Evolutionary conservation across 805 yeast genomes (phyloP), one percentile per base, ranked within the genome.

Genomic region (Wickerhamomyces hampshirensis): DNA sequence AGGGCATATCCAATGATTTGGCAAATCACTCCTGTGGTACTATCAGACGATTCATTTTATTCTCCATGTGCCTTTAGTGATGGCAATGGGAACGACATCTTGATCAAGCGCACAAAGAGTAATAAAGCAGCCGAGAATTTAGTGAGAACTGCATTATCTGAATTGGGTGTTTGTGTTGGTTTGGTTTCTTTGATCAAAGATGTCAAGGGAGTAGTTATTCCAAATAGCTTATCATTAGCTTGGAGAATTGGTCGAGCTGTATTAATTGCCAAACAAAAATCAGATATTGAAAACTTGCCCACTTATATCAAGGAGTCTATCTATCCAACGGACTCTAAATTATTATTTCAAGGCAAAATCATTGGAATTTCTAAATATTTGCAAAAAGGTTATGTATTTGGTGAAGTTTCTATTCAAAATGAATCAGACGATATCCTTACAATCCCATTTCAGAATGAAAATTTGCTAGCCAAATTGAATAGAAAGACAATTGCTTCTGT

Each of bases 371-470:
- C 66, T 39, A 58, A 63, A 35, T 63, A 58, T 31, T 43, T 70
- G 6, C 47, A 48, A 37, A 67, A 66, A 37, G 75, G 74, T 3
- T 69, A 68, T 44, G 62, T 59, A 9, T 69, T 62, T 46, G 75
- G 75, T 13, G 69, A 65, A 33, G 70, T 69, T 18, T 45, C 55
- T 7, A 61, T 68, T 34, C 61, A 61, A 38, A 38, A 43, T 21
- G 41, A 28, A 28, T 36, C 24, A 10, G 39, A 31, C 29, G 40
- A 16, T 31, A 35, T 16, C 8, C 38, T 63, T 53, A 43, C 44
- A n/a, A 68, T 71, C 30, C 74, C 75, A 18, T 70, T 71, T 61
- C 66, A 71, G 47, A 70, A 71, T 43, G 75, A 71, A 46, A 71
- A 69, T 46, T 58, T 70, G 16, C 47, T 55, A 30, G 66, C 68